These are phyloP conservation scores for Phyllosticta citriasiana DNA, from an alignment of 2,329 filamentous ascomycete genomes.

Conservation along the genomic window DNA sequence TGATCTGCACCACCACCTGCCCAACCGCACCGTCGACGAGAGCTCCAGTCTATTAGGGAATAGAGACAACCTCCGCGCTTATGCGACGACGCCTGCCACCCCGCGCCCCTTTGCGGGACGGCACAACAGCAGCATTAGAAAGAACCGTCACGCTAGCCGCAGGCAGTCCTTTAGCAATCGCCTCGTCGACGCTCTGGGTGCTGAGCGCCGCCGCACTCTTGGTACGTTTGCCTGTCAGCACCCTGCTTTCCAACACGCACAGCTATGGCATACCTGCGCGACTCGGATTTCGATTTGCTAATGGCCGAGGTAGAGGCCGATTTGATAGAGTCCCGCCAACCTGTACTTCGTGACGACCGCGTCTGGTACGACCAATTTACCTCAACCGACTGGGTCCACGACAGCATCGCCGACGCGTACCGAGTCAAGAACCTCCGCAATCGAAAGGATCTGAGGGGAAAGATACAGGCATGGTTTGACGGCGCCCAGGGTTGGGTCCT, in stretches of 20 bases:
- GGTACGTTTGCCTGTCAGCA: conserved; percentile 12
- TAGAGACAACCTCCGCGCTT: conserved; percentile 30
- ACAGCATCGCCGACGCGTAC: conserved; percentile 89
- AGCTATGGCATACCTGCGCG: conserved; percentile 9
- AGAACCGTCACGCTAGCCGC: conserved; percentile 19
- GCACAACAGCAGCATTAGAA: conserved; percentile 21
- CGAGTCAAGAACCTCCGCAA: conserved; percentile 74
- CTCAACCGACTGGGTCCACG: conserved; percentile 95
- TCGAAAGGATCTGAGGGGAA: conserved; percentile 77
- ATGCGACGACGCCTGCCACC: conserved; percentile 28
- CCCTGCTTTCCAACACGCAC: background rate
- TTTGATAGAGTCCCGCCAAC: conserved; percentile 54
- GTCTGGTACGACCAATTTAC: conserved; percentile 99
- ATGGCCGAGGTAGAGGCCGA: conserved; percentile 30
- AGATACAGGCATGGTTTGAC: conserved; percentile 66
- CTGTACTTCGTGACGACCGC: conserved; percentile 67
- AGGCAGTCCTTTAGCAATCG: conserved; percentile 31
- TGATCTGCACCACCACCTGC: conserved; percentile 17
- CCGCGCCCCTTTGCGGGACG: conserved; percentile 30
- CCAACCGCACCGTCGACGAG: conserved; percentile 33
- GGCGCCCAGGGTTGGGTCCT: conserved; percentile 89
- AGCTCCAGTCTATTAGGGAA: conserved; percentile 37
- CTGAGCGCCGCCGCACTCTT: conserved; percentile 39
- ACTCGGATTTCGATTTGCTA: conserved; percentile 35
- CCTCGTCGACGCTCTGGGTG: conserved; percentile 49